Evolutionary conservation across 2,329 filamentous ascomycete genomes (phyloP), one percentile per base, ranked within the genome.

Genomic region (Aspergillus sp.): DNA sequence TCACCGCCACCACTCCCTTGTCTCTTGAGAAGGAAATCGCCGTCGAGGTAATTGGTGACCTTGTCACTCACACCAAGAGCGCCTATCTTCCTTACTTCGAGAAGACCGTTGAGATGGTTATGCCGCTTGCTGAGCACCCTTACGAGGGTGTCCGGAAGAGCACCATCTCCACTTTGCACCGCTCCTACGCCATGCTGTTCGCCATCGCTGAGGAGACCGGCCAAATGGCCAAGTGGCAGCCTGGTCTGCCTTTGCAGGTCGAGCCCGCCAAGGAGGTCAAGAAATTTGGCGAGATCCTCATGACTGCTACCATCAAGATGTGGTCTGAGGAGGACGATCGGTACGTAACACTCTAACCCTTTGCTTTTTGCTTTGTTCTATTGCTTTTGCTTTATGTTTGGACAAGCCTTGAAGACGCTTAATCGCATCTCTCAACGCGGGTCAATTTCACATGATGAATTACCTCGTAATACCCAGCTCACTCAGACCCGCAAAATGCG

Each of bases 1-100:
- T 94, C 43, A 84, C 83, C 49, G 88, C 88, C 44, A 87, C 94
- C 53, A 94, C 89, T 22, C 89, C 90, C 46, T 82, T 96, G 47
- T 89, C 91, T 20, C 81, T 95, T 60, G 93, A 97, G 78, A 96
- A 97, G 73, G 93, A 98, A 72, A 94, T 97, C 60, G 91, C 93
- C 33, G 83, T 95, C 41, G 93, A 98, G 69, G 90, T 96, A 5
- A 80, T 96, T 32, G 93, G 90, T 55, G 93, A 98, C 64, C 83
- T 98, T 53, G 85, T 97, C 61, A 85, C 87, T 42, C 85, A 94
- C 74, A 88, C 88, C 43, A 90, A 88, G 68, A 80, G 81, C 62
- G 81, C 86, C 57, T 89, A 82, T 66, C 79, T 94, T 56, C 84
- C 88, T 4, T 95, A 91, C 69, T 86, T 96, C 53, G 85, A 95